Conservation (phyloP, 2,329 filamentous ascomycete genomes). For the Fusarium denticulatum region DNA sequence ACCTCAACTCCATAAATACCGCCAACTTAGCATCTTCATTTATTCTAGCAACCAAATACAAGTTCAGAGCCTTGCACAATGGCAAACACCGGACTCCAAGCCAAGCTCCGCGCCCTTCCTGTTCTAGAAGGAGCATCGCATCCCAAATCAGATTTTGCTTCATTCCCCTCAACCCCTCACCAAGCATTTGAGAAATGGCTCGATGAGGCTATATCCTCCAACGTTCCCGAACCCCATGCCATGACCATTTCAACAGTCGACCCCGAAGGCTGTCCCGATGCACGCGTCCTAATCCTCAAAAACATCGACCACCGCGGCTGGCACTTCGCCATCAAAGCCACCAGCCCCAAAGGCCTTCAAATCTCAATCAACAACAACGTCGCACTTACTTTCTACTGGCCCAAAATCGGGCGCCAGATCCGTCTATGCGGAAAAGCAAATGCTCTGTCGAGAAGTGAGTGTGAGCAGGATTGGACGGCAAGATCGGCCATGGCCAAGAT, state of each 20-base stretch:
- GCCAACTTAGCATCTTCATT: neutral
- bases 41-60: rapidly evolving
- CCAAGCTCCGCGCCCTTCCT: neutral
- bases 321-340: slow-evolving; percentile 11
- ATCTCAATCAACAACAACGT: neutral
- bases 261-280: neutral
- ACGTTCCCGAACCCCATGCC: slow-evolving; percentile 5
- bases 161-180: slow-evolving; percentile 1
- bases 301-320: slow-evolving; percentile 9
- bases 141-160: neutral
- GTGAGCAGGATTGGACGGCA: slow-evolving; percentile 1
- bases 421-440: neutral
- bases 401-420: neutral
- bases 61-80: neutral
- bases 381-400: slow-evolving; percentile 15
- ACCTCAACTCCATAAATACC: neutral
- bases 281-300: neutral
- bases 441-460: neutral
- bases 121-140: neutral
- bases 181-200: slow-evolving; percentile 1
- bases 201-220: neutral
- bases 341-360: slow-evolving; percentile 4
- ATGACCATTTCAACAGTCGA: neutral
- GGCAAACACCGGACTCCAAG: neutral
- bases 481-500: slow-evolving; percentile 1